Evolutionary conservation across 2,329 filamentous ascomycete species (phyloP), one percentile per base, ranked within the genome.

Genomic region (Cytospora piceicola): DNA sequence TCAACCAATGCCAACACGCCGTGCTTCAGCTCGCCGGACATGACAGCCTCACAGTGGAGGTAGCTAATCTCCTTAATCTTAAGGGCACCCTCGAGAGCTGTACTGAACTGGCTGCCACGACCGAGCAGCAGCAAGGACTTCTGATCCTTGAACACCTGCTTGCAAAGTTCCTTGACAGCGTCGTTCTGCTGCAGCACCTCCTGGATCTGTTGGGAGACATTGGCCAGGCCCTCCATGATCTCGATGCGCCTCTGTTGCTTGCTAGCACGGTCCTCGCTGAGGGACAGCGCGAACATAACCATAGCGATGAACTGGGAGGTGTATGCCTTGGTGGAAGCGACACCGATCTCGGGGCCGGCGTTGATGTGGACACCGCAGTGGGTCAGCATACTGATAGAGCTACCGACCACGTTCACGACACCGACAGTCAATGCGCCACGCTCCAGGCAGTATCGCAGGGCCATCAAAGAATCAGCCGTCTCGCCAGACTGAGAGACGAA

Each of bases 31-130:
- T 99, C 95, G 80, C 95, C 95, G 70, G 95, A 98, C 95, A 99
- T 99, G 84, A 99, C 95, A 73, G 95, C 95, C 83, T 99, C 95
- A 80, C 95, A 99, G 81, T 99, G 95, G 67, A 99, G 91, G 81
- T 99, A 99, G 22, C 94, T 98, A 75, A 99, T 99, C 83, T 99
- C 95, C 88, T 99, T 99, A 81, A 99, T 99, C 86, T 99, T 99
- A 72, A 99, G 85, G 58, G 95, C 95, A 81, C 93, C 95, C 84
- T 99, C 95, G 27, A 99, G 88, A 64, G 95, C 95, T 73, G 95
- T 99, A 67, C 94, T 94, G 84, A 94, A 97, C 82, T 99, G 95
- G 77, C 93, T 93, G 72, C 95, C 95, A 84, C 95, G 92, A 68
- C 95, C 95, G 68, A 99, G 87, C 63, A 99, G 88, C 69, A 99